Percentiles rank a stretch among this genome's conserved stretches.
Evolutionary conservation across 805 yeast genomes (phyloP).

Genomic region (Metschnikowia proteae): DNA sequence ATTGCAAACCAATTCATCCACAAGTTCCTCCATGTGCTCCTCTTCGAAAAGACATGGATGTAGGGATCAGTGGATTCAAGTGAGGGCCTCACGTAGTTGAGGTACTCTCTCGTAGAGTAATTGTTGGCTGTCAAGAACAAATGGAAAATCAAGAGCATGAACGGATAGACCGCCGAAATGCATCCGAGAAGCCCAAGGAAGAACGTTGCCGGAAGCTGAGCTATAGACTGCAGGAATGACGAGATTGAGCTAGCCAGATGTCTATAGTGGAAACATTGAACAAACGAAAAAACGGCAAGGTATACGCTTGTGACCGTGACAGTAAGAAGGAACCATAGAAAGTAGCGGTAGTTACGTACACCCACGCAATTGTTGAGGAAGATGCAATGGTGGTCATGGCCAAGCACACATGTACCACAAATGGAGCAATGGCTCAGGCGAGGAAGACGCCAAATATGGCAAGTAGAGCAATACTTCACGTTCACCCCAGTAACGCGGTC

Average conservation of each 20-base stretch:
- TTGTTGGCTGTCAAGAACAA: conserved; percentile 50
- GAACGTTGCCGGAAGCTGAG: conserved; percentile 36
- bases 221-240: conserved; percentile 7
- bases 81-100: conserved; percentile 41
- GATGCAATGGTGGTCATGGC: conserved; percentile 71
- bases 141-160: conserved; percentile 51
- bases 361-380: conserved; percentile 53
- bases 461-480: conserved; percentile 53
- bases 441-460: conserved; percentile 68
- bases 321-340: conserved; percentile 30
- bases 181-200: conserved; percentile 50
- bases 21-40: conserved; percentile 24
- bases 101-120: conserved; percentile 70
- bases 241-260: conserved; percentile 1
- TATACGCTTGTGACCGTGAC: conserved; percentile 20
- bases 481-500: conserved; percentile 32
- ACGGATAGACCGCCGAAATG: conserved; percentile 52
- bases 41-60: conserved; percentile 30
- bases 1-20: conserved; percentile 38
- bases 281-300: conserved; percentile 9
- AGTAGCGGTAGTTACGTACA: conserved; percentile 33
- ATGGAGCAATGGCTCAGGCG: conserved; percentile 63
- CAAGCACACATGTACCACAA: conserved; percentile 61
- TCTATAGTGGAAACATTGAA: conserved; percentile 18
- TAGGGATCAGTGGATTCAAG: conserved; percentile 28